Conservation (phyloP, 345 rosid genomes). For the Chamaenerion angustifolium region DNA sequence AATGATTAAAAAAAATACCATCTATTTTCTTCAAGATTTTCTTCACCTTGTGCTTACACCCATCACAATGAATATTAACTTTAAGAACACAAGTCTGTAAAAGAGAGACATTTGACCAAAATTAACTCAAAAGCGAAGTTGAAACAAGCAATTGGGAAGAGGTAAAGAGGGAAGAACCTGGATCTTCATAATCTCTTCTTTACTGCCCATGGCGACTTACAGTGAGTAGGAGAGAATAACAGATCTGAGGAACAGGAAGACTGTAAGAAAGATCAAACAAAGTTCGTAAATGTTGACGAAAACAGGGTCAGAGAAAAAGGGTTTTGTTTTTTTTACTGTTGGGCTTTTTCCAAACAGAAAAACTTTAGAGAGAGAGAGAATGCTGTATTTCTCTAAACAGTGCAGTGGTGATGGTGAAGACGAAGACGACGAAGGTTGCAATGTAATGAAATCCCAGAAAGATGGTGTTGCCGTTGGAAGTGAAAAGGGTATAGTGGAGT, state of each 20-base stretch:
- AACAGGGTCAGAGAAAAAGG: no score
- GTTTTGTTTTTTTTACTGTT: no score
- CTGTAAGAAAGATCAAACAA: background rate
- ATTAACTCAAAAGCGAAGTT: background rate
- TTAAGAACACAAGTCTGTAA: conserved; percentile 86
- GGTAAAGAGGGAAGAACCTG: conserved; percentile 41
- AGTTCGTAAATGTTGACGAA: background rate
- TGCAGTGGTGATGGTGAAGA: background rate
- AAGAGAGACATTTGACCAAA: background rate
- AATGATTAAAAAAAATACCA: conserved; percentile 25
- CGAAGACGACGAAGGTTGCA: background rate
- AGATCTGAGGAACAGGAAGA: conserved; percentile 12
- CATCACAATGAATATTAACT: conserved; percentile 95
- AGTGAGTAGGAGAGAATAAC: conserved; percentile 2
- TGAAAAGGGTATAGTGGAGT: conserved; percentile 6
- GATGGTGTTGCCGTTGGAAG: conserved; percentile 28
- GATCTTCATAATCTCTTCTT: conserved; percentile 94
- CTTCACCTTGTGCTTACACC: conserved; percentile 84
- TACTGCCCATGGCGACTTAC: conserved; percentile 58
- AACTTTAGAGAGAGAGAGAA: conserved; percentile 9
- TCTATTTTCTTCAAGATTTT: conserved; percentile 86
- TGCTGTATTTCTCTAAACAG: no score
- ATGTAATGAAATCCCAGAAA: conserved; percentile 10
- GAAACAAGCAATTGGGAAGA: background rate
- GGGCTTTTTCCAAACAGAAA: background rate